These are phyloP conservation scores for Fusarium transvaalense DNA, from an alignment of 2,329 filamentous ascomycete species.

Conservation along the genomic window DNA sequence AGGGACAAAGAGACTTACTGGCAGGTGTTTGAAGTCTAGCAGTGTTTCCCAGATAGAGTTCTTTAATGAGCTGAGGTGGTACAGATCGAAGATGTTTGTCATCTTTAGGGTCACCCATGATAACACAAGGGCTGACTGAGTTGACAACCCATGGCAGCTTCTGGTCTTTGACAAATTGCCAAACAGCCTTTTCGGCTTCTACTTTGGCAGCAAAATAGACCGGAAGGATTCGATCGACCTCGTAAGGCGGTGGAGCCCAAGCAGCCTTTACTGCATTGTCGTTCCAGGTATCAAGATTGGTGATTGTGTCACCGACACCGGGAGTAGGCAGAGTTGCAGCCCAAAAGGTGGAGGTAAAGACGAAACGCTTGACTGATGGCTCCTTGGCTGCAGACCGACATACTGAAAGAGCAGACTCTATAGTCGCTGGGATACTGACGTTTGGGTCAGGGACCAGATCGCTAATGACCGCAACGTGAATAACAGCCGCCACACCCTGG, in stretches of 20 bases:
- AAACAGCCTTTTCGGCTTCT: constrained; percentile 35
- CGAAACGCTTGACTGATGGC: constrained; percentile 24
- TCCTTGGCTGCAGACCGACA: constrained; percentile 31
- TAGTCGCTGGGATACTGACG: constrained; percentile 21
- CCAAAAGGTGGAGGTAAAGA: constrained; percentile 42
- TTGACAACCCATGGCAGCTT: constrained; percentile 33
- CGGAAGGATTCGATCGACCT: neutral
- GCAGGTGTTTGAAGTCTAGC: constrained; percentile 13
- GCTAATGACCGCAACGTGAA: constrained; percentile 35
- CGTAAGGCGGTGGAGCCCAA: constrained; percentile 36
- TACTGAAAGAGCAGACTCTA: constrained; percentile 26
- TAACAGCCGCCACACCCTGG: constrained; percentile 26
- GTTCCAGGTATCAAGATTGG: constrained; percentile 36
- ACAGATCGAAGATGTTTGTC: constrained; percentile 38
- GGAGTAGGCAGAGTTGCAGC: constrained; percentile 24
- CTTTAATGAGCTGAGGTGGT: constrained; percentile 32
- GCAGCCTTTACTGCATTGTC: constrained; percentile 20
- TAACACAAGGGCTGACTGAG: constrained; percentile 37
- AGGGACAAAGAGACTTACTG: constrained; percentile 3
- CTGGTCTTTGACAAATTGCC: constrained; percentile 33
- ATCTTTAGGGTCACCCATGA: constrained; percentile 23
- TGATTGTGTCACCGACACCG: constrained; percentile 10
- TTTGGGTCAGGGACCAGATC: constrained; percentile 33
- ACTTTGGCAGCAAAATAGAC: constrained; percentile 32
- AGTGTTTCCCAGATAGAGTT: constrained; percentile 31